A percentile compares a stretch with the other conserved stretches of the same genome.
phyloP scores from a whole-genome alignment of 306 rosid genomes.

The Quercus rubra region DNA sequence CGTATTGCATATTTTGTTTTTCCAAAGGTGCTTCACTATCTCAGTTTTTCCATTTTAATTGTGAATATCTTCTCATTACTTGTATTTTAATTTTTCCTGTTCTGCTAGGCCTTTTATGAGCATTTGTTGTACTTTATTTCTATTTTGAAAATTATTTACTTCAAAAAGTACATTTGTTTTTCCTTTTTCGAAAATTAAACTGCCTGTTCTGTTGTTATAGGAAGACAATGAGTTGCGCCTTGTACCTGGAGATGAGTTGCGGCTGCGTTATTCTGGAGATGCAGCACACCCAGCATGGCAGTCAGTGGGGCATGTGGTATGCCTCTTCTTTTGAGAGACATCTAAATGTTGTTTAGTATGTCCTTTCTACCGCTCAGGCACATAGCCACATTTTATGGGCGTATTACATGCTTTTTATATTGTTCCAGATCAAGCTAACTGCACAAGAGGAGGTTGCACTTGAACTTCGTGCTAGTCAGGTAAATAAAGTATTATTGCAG shows the following conservation, averaged over 20 bases:
- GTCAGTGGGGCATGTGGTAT: conserved; percentile 99
- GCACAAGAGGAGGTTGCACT: conserved; percentile 99
- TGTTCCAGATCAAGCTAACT: conserved; percentile 85
- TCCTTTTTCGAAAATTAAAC: conserved; percentile 9
- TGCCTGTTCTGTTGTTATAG: conserved; percentile 39
- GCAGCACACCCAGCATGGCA: conserved; percentile 99
- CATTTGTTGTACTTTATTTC: background rate
- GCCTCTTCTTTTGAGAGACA: conserved; percentile 9
- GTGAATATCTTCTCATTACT: background rate
- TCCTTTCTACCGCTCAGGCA: background rate
- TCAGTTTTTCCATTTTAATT: background rate
- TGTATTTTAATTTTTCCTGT: background rate
- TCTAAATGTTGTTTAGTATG: background rate
- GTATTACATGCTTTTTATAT: background rate
- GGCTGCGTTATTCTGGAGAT: conserved; percentile 97
- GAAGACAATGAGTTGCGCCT: conserved; percentile 98
- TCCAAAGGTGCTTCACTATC: conserved; percentile 62
- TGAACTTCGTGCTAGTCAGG: conserved; percentile 98
- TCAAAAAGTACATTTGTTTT: background rate
- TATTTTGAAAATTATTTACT: background rate
- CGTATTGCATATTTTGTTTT: conserved; percentile 96
- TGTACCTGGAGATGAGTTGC: conserved; percentile 98
- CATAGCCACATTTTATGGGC: background rate
- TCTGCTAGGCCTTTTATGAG: background rate
- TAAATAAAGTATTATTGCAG: conserved; percentile 20